Base-by-base conservation (phyloP, 495 filamentous ascomycete species). In the Xylaria intraflava region DNA sequence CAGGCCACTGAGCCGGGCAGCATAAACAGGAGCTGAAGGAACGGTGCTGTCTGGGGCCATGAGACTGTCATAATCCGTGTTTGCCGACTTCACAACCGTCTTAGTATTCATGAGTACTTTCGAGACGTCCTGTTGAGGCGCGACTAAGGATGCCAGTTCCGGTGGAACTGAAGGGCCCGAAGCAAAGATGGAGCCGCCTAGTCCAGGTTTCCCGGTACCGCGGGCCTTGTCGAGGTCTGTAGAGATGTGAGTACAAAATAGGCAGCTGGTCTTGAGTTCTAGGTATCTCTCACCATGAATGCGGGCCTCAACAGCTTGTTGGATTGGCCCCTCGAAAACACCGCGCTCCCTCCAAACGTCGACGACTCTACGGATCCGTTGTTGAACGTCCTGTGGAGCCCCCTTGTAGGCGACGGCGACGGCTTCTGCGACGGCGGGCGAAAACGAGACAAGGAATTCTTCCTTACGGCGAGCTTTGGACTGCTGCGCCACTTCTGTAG, bases 361-460 rank as follows among this genome's bases (percentile, higher is more conserved):
- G 6, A 97, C 80, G 10, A 96, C 91, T 20, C 93, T 82, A 42
- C 84, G 78, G 9, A 99, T 74, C 69, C 95, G 96, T 56, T 84
- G 78, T 63, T 96, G 91, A 23, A 95, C 81, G 46, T 96, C 90
- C 41, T 80, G 75, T 24, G 86, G 79, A 11, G 90, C 79, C 27
- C 91, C 88, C 70, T 88, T 93, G 70, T 96, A 97, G 46, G 94
- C 90, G 8, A 77, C 74, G 23, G 87, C 78, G 8, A 84, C 86
- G 8, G 89, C 91, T 62, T 97, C 94, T 2, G 84, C 89, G 50
- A 98, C 87, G 60, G 95, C 82, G 8, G 90, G 89, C 3, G 89
- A 86, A 68, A 95, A 96, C 4, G 93, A 90, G 24, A 85, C 80
- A 14, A 95, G 70, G 59, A 99, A 99, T 49, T 99, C 93, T 29